These are phyloP conservation scores for Phylloporus scabripes DNA, from an alignment of 768 basidiomycete species.

Conservation along the genomic window DNA sequence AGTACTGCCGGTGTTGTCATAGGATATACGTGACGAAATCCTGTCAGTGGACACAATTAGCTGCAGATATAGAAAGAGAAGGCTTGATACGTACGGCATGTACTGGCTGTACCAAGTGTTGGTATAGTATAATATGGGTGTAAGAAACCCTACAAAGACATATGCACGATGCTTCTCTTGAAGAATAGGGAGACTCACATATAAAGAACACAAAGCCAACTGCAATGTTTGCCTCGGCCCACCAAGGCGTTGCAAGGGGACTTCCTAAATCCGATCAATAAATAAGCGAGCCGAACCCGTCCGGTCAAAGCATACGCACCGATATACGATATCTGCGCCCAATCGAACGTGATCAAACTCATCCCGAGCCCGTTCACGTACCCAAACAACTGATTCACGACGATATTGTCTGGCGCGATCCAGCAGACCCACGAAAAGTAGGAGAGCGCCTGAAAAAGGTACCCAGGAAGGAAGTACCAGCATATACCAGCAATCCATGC, in stretches of 20 bases:
- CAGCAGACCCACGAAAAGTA: constrained; percentile 58
- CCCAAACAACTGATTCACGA: constrained; percentile 74
- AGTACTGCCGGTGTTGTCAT: constrained; percentile 50
- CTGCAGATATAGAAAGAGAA: neutral
- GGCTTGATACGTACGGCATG: constrained; percentile 41
- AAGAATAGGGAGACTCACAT: constrained; percentile 41
- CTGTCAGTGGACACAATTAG: constrained; percentile 17
- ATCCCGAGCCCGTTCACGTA: constrained; percentile 52
- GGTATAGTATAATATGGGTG: constrained; percentile 62
- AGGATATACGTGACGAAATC: constrained; percentile 62
- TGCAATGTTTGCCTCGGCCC: constrained; percentile 70
- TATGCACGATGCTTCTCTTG: constrained; percentile 48
- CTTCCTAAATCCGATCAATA: constrained; percentile 13
- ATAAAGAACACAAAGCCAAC: constrained; percentile 63
- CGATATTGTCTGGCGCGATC: constrained; percentile 67
- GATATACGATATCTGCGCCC: constrained; percentile 55
- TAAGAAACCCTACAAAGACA: constrained; percentile 41
- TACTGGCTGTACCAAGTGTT: constrained; percentile 57
- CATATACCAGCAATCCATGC: constrained; percentile 30
- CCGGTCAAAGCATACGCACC: constrained; percentile 6
- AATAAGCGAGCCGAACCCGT: neutral
- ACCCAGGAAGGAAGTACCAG: constrained; percentile 67
- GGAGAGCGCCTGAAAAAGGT: constrained; percentile 60
- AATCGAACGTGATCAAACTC: constrained; percentile 77
- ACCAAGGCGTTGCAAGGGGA: constrained; percentile 78